Conservation (phyloP, 2,329 filamentous ascomycete genomes). For the Pleomassaria siparia region DNA sequence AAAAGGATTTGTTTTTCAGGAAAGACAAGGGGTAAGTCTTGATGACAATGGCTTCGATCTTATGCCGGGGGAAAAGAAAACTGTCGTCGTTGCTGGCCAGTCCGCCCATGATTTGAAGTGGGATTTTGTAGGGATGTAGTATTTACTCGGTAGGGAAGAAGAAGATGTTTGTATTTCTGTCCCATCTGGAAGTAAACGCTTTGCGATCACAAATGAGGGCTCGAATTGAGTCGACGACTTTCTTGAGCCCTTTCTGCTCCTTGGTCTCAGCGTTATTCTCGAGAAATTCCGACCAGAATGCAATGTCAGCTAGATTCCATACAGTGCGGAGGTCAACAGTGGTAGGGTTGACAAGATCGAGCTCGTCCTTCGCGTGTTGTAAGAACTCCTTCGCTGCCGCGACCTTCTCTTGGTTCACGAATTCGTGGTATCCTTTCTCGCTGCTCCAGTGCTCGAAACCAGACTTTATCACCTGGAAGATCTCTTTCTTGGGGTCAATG, state of each 20-base stretch:
- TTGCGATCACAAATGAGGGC: not conserved
- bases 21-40: conserved; percentile 18
- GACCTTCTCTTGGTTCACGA: not conserved
- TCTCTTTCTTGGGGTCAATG: not conserved
- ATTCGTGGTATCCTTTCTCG: not conserved
- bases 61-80: conserved; percentile 20
- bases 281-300: not conserved
- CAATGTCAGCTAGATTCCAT: not conserved
- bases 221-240: not conserved
- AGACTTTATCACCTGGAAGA: not conserved
- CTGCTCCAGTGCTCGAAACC: not conserved
- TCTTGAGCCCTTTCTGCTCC: not conserved
- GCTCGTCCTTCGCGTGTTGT: not conserved
- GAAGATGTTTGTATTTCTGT: not conserved
- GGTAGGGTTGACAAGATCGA: not conserved
- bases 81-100: conserved; percentile 16
- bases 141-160: not conserved
- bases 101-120: conserved; percentile 15
- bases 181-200: too few species aligned
- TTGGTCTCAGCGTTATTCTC: not conserved
- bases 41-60: conserved; percentile 34
- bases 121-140: conserved; percentile 26
- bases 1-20: conserved; percentile 24
- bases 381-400: not conserved
- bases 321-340: not conserved